Percentiles rank a stretch among this genome's conserved stretches.
phyloP scores from a whole-genome alignment of 1,284 basidiomycete species.

The Ustilago vetiveriae region DNA sequence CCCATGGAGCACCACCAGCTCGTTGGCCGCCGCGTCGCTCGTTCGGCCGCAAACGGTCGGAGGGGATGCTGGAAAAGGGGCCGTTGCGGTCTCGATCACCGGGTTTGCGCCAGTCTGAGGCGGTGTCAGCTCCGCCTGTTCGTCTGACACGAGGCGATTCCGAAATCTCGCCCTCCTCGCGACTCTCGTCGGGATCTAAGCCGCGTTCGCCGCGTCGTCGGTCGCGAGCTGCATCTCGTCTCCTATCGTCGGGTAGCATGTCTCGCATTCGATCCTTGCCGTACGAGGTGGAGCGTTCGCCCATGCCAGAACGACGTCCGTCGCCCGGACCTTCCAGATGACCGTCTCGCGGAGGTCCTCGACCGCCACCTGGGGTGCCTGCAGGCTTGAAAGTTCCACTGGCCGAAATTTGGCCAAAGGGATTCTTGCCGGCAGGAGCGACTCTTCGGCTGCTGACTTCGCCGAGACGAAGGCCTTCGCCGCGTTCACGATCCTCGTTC shows the following conservation, averaged over 20 bases:
- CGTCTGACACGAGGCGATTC: slow-evolving; percentile 50
- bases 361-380: slow-evolving; percentile 35
- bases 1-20: slow-evolving; percentile 42
- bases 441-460: slow-evolving; percentile 31
- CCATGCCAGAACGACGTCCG: slow-evolving; percentile 37
- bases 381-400: slow-evolving; percentile 60
- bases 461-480: slow-evolving; percentile 40
- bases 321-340: slow-evolving; percentile 24
- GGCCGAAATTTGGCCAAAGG: slow-evolving; percentile 59
- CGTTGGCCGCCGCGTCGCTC: slow-evolving; percentile 40
- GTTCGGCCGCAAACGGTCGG: slow-evolving; percentile 36
- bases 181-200: slow-evolving; percentile 38
- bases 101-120: slow-evolving; percentile 48
- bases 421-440: slow-evolving; percentile 58
- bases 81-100: slow-evolving; percentile 41
- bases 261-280: slow-evolving; percentile 45
- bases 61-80: slow-evolving; percentile 34
- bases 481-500: slow-evolving; percentile 48
- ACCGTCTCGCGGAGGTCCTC: slow-evolving; percentile 29
- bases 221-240: slow-evolving; percentile 30
- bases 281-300: slow-evolving; percentile 43
- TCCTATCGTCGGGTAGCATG: slow-evolving; percentile 36
- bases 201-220: slow-evolving; percentile 39
- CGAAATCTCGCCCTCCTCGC: slow-evolving; percentile 45
- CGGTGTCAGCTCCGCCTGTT: slow-evolving; percentile 42